A percentile compares a stretch with the other conserved stretches of the same genome.
Evolutionary conservation across 164 flowering plant species (phyloP).

Genomic region (Saururus chinensis): DNA sequence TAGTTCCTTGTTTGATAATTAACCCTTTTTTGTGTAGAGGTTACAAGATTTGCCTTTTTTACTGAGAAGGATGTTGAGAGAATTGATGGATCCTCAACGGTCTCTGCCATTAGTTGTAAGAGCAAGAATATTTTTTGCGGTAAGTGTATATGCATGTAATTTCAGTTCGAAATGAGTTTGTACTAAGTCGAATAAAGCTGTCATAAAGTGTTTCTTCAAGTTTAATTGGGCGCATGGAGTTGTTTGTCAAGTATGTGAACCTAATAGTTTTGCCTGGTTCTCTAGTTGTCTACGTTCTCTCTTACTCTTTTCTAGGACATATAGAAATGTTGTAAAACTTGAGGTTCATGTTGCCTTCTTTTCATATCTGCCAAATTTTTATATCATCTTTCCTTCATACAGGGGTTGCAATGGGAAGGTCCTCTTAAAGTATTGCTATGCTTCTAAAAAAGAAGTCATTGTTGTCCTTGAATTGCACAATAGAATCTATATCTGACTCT

Average conservation of each 20-base stretch:
- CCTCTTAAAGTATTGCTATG: no score
- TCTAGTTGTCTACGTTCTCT: neutral
- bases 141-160: constrained; percentile 19
- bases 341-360: no score
- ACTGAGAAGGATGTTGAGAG: constrained; percentile 58
- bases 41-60: constrained; percentile 85
- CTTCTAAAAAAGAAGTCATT: no score
- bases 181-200: no score
- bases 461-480: no score
- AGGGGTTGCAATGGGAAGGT: no score
- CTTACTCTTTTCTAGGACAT: neutral
- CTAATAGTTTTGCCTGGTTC: neutral
- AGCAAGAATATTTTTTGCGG: constrained; percentile 70
- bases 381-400: no score
- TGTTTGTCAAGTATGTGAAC: neutral
- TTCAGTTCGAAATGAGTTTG: neutral
- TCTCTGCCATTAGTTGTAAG: constrained; percentile 67
- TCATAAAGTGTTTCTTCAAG: neutral
- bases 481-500: no score
- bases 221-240: neutral
- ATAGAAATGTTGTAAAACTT: no score
- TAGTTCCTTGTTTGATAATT: neutral
- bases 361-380: no score
- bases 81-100: constrained; percentile 73
- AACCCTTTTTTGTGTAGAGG: constrained; percentile 34